Base-by-base conservation (phyloP, 2,329 filamentous ascomycete genomes). In the Fusarium sp. region DNA sequence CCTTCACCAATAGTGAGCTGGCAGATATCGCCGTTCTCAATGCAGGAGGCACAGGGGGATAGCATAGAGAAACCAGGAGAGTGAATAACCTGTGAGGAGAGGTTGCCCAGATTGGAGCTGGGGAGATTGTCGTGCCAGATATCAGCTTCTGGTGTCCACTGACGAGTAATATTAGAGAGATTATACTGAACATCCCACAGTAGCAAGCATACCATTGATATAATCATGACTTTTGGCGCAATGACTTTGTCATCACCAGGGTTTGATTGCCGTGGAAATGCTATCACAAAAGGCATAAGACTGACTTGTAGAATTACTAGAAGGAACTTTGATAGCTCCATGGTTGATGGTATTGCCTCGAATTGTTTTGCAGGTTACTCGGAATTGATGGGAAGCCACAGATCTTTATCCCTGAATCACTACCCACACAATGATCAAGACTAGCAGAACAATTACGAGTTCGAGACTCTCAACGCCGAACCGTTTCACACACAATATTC, bases 1-100 rank as follows among this genome's bases (percentile, higher is more conserved):
- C 84, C 83, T 76, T 90, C 89, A 56, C 90, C 90, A 3, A 88
- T 87, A 10, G 88, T 87, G 45, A 92, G 71, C 73, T 93, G 90
- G 78, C 92, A 94, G 47, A 94, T 80, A 4, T 83, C 81, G 30
- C 84, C 81, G 68, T 88, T 79, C 13, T 79, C 78, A 0, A 87
- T 89, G 77, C 91, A 94, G 75, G 90, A 87, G 1, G 88, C 84
- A 19, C 85, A 78, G 0, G 90, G 90, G 73, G 85, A 92, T 4
- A 90, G 77, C 72, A 89, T 88, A 1, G 88, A 91, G 13, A 91
- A 81, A 2, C 90, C 90, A 0, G 88, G 85, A 1, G 88, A 75
- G 4, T 86, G 83, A 70, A 91, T 81, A 65, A 88, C 87, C 39
- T 82, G 78, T 1, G 84, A 84, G 0, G 86, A 78, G 19, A 92